phyloP scores from a whole-genome alignment of 2,329 filamentous ascomycete species.

The Aureobasidium musti region DNA sequence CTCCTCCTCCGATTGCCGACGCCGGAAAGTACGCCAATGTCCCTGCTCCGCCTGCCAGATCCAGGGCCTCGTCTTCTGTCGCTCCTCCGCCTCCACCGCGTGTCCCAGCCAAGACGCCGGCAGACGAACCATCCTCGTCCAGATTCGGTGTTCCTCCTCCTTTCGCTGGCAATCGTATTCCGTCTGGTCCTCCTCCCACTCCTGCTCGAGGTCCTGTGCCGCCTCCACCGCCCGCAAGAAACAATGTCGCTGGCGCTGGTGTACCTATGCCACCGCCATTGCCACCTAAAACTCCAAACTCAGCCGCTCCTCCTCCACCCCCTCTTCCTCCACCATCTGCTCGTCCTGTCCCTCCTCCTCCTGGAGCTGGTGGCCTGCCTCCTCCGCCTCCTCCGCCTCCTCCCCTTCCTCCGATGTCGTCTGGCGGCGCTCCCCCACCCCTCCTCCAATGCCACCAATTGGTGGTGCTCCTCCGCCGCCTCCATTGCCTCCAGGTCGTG shows the following conservation, averaged over 20 bases:
- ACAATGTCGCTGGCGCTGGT: conserved; percentile 40
- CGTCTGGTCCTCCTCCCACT: conserved; percentile 60
- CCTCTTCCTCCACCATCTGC: conserved; percentile 43
- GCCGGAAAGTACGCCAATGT: conserved; percentile 75
- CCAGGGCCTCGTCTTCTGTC: conserved; percentile 41
- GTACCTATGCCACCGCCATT: conserved; percentile 47
- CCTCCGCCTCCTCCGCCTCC: conserved; percentile 49
- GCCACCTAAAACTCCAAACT: conserved; percentile 41
- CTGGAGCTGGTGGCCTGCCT: conserved; percentile 40
- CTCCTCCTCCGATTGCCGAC: conserved; percentile 84
- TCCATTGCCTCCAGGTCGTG: conserved; percentile 52
- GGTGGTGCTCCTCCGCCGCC: conserved; percentile 47
- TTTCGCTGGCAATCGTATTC: conserved; percentile 65
- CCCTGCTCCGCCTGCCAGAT: conserved; percentile 59
- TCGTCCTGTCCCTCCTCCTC: conserved; percentile 41
- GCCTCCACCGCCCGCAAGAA: conserved; percentile 34
- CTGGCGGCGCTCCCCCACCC: conserved; percentile 47
- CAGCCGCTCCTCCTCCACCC: conserved; percentile 45
- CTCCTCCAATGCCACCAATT: conserved; percentile 33
- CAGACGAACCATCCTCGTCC: conserved; percentile 64
- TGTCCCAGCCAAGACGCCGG: conserved; percentile 52
- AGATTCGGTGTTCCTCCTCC: conserved; percentile 79
- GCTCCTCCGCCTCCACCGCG: conserved; percentile 47
- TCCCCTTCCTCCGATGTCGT: conserved; percentile 42
- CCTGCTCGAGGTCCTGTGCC: conserved; percentile 42